Base-by-base conservation (phyloP, 2,329 filamentous ascomycete species). In the Dothiorella sarmentorum region DNA sequence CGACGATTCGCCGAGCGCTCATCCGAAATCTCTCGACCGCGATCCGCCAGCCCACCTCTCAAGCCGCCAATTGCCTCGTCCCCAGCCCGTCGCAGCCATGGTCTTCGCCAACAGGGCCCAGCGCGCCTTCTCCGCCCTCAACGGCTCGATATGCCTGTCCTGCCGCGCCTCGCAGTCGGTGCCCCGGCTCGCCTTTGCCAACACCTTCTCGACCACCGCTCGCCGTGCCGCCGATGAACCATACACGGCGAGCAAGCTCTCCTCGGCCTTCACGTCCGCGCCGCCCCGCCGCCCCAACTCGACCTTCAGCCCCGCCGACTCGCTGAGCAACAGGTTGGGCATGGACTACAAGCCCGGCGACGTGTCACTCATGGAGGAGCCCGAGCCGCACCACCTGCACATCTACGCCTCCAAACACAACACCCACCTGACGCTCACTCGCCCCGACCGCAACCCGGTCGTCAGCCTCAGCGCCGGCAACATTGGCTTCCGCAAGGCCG, bases 371-470 rank as follows among this genome's bases (percentile, higher is more conserved):
- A 22, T 27, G 10, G 31, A 44, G 18, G 43, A 57, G 7, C 57
- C 57, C 59, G 83, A 88, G 69, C 87, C 89, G 2, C 91, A 91
- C 78, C 91, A 96, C 72, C 82, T 99, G 63, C 90, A 96, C 77
- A 80, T 99, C 72, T 93, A 85, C 76, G 78, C 88, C 26, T 87
- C 89, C 72, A 95, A 91, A 77, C 94, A 97, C 83, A 99, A 99
- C 78, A 94, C 90, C 18, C 91, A 97, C 75, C 83, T 99, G 68
- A 97, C 92, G 1, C 84, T 97, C 64, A 90, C 91, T 20, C 86
- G 87, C 68, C 92, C 94, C 26, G 86, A 91, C 71, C 82, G 88
- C 47, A 84, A 90, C 63, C 84, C 90, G 26, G 83, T 97, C 63
- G 80, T 99, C 63, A 91, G 87, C 11, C 75, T 96, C 66, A 89